These are phyloP conservation scores for Colletotrichum tanaceti DNA, from an alignment of 2,329 filamentous ascomycete species.

Conservation along the genomic window DNA sequence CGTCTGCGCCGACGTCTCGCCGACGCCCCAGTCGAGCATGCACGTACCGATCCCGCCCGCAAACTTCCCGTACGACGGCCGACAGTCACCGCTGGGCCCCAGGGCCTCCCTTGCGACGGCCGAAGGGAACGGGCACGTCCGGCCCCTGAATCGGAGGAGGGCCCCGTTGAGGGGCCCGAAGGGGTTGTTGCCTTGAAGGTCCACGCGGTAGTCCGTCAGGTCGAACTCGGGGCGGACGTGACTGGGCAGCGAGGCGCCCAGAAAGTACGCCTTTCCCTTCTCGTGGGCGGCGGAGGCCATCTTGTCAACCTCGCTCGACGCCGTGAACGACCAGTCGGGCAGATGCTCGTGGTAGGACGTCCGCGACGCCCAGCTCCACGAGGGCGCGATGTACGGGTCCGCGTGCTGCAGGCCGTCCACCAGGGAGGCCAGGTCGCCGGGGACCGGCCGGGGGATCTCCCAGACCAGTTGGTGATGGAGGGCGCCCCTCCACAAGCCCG, in stretches of 20 bases:
- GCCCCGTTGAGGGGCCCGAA: not conserved
- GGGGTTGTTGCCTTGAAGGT: not conserved
- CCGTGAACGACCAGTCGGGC: not conserved
- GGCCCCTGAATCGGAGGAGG: not conserved
- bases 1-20: not conserved
- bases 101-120: not conserved
- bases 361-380: slow-evolving; percentile 22
- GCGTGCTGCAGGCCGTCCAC: not conserved
- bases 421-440: not conserved
- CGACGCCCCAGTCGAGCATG: slow-evolving; percentile 15
- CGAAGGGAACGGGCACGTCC: not conserved
- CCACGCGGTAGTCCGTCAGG: not conserved
- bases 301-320: not conserved
- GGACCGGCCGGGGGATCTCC: not conserved
- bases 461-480: slow-evolving; percentile 1
- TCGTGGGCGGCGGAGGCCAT: too few species aligned
- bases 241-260: not conserved
- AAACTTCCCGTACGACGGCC: slow-evolving; percentile 1
- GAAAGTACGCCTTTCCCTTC: not conserved
- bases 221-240: slow-evolving; percentile 7
- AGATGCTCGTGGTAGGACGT: not conserved
- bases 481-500: not conserved
- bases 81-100: not conserved
- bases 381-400: slow-evolving; percentile 7
- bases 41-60: not conserved